These are phyloP conservation scores for Cadophora gregata DNA, from an alignment of 2,329 filamentous ascomycete genomes.

Conservation along the genomic window DNA sequence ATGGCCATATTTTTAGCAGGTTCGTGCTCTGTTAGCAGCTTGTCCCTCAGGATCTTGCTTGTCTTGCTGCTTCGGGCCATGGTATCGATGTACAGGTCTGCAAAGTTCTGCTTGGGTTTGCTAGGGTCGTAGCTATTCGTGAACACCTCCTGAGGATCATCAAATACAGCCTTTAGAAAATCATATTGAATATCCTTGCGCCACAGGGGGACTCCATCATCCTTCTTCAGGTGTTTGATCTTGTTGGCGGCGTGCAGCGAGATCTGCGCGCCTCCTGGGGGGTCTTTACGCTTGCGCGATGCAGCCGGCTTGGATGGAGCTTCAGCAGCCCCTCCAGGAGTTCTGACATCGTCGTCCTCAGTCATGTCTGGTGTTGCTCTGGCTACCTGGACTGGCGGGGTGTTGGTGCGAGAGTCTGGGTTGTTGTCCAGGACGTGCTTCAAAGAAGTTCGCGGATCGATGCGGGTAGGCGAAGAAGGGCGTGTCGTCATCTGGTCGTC, in stretches of 20 bases:
- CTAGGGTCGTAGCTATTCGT: constrained; percentile 84
- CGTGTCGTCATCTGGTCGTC: constrained; percentile 39
- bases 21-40: constrained; percentile 87
- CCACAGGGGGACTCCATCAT: constrained; percentile 87
- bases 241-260: constrained; percentile 55
- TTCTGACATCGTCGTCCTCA: constrained; percentile 44
- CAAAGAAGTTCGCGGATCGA: constrained; percentile 40
- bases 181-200: constrained; percentile 88
- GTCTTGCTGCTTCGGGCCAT: constrained; percentile 99
- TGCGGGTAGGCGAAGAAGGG: constrained; percentile 39
- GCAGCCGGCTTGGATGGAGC: constrained; percentile 26
- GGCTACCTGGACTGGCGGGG: constrained; percentile 29
- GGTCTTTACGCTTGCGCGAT: constrained; percentile 37
- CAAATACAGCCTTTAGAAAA: constrained; percentile 81
- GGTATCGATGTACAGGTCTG: constrained; percentile 96
- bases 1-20: constrained; percentile 98
- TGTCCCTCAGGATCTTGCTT: constrained; percentile 97
- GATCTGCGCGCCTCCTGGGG: constrained; percentile 33
- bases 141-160: constrained; percentile 77
- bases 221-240: constrained; percentile 85
- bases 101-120: constrained; percentile 76
- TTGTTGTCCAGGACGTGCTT: constrained; percentile 38
- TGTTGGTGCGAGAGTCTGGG: constrained; percentile 36
- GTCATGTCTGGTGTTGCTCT: constrained; percentile 37
- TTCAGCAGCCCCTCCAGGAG: constrained; percentile 30